Percentiles rank a stretch among this genome's conserved stretches.
Evolutionary conservation across 352 stramenopile genomes (phyloP).

Genomic region (Phytophthora nicotianae): DNA sequence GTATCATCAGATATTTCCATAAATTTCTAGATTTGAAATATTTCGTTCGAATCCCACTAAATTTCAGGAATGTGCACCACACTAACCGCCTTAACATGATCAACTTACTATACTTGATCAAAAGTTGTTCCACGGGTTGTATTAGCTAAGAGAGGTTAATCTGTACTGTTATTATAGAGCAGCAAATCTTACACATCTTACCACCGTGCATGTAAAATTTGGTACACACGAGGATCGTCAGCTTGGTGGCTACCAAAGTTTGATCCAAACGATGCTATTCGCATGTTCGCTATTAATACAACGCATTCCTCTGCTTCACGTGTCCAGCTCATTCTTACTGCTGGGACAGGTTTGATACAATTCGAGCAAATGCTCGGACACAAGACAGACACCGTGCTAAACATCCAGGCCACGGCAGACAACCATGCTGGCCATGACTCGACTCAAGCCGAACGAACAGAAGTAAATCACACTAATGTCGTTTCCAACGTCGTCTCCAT

Average conservation of each 20-base stretch:
- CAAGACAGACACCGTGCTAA: background rate
- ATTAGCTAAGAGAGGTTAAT: too few species aligned
- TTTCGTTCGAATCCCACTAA: too few species aligned
- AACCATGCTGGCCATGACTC: background rate
- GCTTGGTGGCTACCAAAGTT: background rate
- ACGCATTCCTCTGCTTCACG: slow-evolving; percentile 11
- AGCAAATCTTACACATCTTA: slow-evolving; percentile 1
- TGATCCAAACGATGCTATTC: too few species aligned
- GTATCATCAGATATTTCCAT: too few species aligned
- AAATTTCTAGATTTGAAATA: too few species aligned
- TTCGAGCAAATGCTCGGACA: background rate
- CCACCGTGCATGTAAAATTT: background rate
- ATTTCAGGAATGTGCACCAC: too few species aligned
- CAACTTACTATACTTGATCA: too few species aligned
- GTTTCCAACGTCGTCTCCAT: background rate
- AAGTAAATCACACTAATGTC: background rate
- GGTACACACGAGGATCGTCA: background rate
- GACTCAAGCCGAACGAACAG: background rate
- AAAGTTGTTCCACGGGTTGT: too few species aligned
- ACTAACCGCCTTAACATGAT: too few species aligned
- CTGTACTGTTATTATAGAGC: too few species aligned
- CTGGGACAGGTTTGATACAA: background rate
- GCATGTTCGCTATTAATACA: background rate
- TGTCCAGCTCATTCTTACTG: background rate
- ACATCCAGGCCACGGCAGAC: background rate